These are phyloP conservation scores for Cerrena zonata DNA, from an alignment of 1,284 basidiomycete species.

Conservation along the genomic window DNA sequence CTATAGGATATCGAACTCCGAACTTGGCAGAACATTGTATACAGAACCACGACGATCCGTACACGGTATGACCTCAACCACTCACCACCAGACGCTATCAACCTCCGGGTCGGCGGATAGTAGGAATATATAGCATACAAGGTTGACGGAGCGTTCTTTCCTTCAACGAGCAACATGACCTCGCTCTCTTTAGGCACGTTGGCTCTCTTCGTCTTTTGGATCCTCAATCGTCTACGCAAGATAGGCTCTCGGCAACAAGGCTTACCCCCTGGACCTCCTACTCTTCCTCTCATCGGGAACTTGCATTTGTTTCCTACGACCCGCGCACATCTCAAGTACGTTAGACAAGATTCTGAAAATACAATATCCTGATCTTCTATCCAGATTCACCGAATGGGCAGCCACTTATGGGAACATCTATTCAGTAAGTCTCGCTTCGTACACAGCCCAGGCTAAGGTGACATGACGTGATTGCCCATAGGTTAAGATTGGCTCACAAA, in stretches of 20 bases:
- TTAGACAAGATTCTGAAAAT: neutral
- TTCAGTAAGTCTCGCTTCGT: constrained; percentile 5
- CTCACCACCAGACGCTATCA: no score
- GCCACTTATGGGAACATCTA: constrained; percentile 7
- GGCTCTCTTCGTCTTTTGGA: neutral
- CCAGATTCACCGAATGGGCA: constrained; percentile 8
- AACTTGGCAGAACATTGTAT: no score
- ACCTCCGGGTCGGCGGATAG: no score
- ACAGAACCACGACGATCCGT: no score
- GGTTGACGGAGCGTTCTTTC: no score
- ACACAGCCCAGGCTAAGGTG: neutral
- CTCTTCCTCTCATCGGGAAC: constrained; percentile 29
- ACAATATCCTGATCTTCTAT: neutral
- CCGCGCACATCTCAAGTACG: constrained; percentile 11
- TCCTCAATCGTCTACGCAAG: neutral
- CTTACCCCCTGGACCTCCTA: constrained; percentile 28
- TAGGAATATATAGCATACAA: no score
- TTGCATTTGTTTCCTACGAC: constrained; percentile 19
- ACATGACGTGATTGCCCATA: neutral
- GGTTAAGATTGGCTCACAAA: constrained; percentile 22
- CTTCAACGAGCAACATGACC: no score
- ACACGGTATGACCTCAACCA: no score
- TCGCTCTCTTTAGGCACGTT: no score
- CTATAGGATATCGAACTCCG: no score
- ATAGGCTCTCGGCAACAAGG: constrained; percentile 6